Percentiles rank a stretch among this genome's conserved stretches.
These are phyloP conservation scores for Lasiosphaeria hispida DNA, from an alignment of 495 filamentous ascomycete genomes.

Conservation along the genomic window DNA sequence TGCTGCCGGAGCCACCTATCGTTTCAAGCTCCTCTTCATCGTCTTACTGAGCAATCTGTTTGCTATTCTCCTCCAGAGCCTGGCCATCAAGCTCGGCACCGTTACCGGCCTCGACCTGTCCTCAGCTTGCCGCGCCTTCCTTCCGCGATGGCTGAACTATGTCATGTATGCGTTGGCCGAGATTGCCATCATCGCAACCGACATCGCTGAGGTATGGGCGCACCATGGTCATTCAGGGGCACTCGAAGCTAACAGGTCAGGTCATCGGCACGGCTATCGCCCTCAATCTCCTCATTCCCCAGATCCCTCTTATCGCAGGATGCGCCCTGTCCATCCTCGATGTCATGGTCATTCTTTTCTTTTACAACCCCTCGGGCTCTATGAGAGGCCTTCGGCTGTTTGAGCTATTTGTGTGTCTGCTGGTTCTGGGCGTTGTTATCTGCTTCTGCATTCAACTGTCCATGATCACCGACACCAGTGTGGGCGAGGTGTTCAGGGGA, in stretches of 20 bases:
- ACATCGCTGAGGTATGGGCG: conserved; percentile 65
- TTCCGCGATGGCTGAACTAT: conserved; percentile 33
- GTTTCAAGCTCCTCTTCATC: conserved; percentile 32
- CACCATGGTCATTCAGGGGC: neutral
- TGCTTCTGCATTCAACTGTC: conserved; percentile 90
- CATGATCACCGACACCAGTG: conserved; percentile 63
- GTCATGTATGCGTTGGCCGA: conserved; percentile 31
- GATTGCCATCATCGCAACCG: conserved; percentile 30
- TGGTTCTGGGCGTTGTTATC: conserved; percentile 83
- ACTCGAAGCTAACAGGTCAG: conserved; percentile 37
- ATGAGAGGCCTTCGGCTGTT: conserved; percentile 74
- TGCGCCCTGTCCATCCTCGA: conserved; percentile 84
- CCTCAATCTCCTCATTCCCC: conserved; percentile 73
- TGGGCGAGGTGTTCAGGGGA: conserved; percentile 78
- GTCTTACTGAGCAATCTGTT: conserved; percentile 33
- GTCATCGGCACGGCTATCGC: conserved; percentile 90
- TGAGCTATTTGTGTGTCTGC: conserved; percentile 73
- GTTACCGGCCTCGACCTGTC: conserved; percentile 32
- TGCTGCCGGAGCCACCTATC: conserved; percentile 30
- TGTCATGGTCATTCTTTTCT: conserved; percentile 80
- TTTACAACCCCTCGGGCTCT: conserved; percentile 73
- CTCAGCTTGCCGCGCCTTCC: conserved; percentile 25
- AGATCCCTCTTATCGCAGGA: conserved; percentile 80
- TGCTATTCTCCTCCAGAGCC: conserved; percentile 32
- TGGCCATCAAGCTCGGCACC: conserved; percentile 33